Conservation (phyloP, 2,329 filamentous ascomycete genomes). For the Lasiodiplodia citricola region DNA sequence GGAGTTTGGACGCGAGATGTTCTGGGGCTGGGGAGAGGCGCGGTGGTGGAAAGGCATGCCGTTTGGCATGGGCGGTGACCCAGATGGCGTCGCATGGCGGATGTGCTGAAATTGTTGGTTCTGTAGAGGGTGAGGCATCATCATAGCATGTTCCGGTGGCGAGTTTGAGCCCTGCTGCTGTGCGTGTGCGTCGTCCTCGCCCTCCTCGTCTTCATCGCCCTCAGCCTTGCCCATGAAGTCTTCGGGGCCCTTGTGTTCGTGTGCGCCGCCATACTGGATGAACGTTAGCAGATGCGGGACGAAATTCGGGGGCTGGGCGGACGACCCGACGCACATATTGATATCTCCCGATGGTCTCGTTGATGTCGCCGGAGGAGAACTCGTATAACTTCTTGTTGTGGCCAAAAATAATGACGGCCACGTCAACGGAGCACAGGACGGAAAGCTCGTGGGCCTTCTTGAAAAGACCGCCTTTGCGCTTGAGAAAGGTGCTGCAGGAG, state of each 20-base stretch:
- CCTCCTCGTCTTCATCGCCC: constrained; percentile 80
- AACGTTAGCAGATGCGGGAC: constrained; percentile 34
- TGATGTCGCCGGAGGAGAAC: constrained; percentile 93
- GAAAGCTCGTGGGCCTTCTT: constrained; percentile 99
- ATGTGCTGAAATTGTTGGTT: constrained; percentile 76
- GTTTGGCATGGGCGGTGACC: constrained; percentile 85
- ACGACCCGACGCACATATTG: constrained; percentile 73
- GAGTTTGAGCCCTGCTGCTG: constrained; percentile 72
- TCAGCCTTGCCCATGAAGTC: constrained; percentile 84
- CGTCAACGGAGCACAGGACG: constrained; percentile 96
- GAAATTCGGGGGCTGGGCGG: background rate
- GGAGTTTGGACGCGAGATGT: constrained; percentile 77
- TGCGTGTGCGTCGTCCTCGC: constrained; percentile 67
- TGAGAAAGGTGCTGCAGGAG: constrained; percentile 83
- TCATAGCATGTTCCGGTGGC: constrained; percentile 66
- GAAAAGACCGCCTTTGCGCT: constrained; percentile 97
- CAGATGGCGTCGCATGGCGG: constrained; percentile 80
- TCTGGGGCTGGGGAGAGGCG: constrained; percentile 80
- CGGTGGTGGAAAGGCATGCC: constrained; percentile 73
- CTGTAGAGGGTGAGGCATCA: constrained; percentile 53
- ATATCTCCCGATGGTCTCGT: constrained; percentile 84
- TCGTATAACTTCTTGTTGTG: constrained; percentile 99
- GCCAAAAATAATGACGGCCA: constrained; percentile 97
- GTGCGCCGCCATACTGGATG: constrained; percentile 81
- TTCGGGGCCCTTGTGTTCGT: constrained; percentile 93